Evolutionary conservation across 345 rosid species (phyloP).

Genomic region (Sisymbrium irio): DNA sequence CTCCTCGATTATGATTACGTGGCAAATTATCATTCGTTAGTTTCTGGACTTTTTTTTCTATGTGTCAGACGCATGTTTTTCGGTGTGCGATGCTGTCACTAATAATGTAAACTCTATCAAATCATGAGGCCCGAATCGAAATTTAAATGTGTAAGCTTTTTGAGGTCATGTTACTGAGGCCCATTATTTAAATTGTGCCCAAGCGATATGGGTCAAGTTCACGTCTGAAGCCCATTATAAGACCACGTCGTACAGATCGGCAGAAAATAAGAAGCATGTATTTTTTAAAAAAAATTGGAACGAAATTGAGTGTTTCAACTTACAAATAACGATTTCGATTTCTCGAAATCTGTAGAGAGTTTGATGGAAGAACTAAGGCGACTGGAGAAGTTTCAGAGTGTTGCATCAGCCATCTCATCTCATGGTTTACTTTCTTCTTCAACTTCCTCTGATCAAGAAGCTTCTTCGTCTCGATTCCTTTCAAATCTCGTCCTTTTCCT

Average conservation of each 20-base stretch:
- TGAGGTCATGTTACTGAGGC: background rate
- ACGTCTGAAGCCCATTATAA: no score
- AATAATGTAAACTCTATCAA: background rate
- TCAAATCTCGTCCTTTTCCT: conserved; percentile 54
- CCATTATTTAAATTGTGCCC: background rate
- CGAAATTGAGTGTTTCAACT: no score
- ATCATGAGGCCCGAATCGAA: background rate
- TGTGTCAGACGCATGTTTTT: conserved; percentile 21
- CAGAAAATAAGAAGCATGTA: no score
- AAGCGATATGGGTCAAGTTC: no score
- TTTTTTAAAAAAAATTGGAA: no score
- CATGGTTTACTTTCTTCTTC: conserved; percentile 39
- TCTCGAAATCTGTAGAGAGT: no score
- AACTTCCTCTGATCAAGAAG: conserved; percentile 21
- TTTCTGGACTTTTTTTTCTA: background rate
- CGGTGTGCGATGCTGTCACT: background rate
- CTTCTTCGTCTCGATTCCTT: conserved; percentile 57
- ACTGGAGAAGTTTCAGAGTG: conserved; percentile 64
- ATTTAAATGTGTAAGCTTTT: background rate
- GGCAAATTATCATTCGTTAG: background rate
- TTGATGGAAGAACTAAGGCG: conserved; percentile 73
- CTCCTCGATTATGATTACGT: background rate
- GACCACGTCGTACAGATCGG: no score
- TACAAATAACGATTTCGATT: no score
- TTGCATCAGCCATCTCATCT: conserved; percentile 45